These are phyloP conservation scores for Beauveria rudraprayagi DNA, from an alignment of 2,329 filamentous ascomycete genomes.

Conservation along the genomic window DNA sequence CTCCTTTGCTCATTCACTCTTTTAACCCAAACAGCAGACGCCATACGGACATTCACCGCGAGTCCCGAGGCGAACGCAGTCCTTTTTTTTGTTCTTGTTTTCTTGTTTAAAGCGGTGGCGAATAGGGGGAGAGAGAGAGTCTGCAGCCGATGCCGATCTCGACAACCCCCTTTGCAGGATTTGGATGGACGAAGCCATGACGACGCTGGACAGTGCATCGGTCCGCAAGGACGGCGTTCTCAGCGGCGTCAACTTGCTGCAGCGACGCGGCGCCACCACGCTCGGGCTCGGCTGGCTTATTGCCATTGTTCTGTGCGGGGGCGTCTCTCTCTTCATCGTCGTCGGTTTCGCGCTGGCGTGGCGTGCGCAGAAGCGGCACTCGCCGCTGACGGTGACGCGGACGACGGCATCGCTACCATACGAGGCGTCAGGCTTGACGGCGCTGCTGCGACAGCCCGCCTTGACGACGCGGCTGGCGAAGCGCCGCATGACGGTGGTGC, in stretches of 20 bases:
- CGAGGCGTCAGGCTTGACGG: not conserved
- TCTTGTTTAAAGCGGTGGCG: not conserved
- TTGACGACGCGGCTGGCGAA: constrained; percentile 24
- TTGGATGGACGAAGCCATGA: not conserved
- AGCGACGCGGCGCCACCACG: not conserved
- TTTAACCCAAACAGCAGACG: not conserved
- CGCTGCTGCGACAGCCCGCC: constrained; percentile 9
- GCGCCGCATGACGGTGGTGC: constrained; percentile 18
- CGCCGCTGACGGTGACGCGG: constrained; percentile 14
- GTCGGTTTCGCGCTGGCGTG: constrained; percentile 37
- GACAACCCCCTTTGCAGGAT: not conserved
- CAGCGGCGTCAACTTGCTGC: not conserved
- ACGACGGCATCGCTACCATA: constrained; percentile 8
- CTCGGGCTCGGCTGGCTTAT: constrained; percentile 32
- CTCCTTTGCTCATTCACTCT: not conserved
- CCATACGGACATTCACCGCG: not conserved
- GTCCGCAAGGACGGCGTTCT: not conserved
- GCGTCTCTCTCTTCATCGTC: constrained; percentile 34
- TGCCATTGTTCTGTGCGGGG: constrained; percentile 40
- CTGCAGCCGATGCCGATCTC: not conserved
- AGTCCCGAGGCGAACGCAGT: not conserved
- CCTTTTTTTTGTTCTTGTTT: not conserved
- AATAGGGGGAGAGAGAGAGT: not conserved
- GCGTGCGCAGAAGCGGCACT: constrained; percentile 20
- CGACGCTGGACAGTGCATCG: not conserved